Evolutionary conservation across 306 rosid species (phyloP).

Genomic region (Pterocarpus santalinus): DNA sequence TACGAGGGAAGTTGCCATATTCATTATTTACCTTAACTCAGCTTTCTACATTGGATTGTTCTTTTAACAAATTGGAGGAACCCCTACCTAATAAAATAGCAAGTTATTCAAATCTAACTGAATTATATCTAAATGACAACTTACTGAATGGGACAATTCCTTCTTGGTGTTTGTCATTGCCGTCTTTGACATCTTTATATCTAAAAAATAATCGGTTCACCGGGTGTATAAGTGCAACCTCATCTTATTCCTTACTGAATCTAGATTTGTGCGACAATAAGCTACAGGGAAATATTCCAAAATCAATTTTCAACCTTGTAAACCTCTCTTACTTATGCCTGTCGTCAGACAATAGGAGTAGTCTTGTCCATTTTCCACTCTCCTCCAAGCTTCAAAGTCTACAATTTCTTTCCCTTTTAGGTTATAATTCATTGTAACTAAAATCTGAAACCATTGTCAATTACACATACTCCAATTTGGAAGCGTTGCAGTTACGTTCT

Average conservation of each 20-base stretch:
- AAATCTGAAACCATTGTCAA: not conserved
- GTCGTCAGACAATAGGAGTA: slow-evolving; percentile 1
- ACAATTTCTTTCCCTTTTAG: rapidly evolving
- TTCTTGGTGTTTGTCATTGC: not conserved
- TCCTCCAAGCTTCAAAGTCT: slow-evolving; percentile 10
- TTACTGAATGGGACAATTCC: slow-evolving; percentile 21
- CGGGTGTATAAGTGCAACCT: not conserved
- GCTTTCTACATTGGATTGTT: slow-evolving; percentile 4
- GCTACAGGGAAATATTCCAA: not conserved
- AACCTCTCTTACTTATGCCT: not conserved
- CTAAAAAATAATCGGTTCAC: not conserved
- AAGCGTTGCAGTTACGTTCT: not conserved
- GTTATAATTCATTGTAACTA: not conserved
- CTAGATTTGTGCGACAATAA: not conserved
- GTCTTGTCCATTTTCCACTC: not conserved
- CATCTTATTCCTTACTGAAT: not conserved
- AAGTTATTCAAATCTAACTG: not conserved
- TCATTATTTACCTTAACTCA: not conserved
- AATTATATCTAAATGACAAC: not conserved
- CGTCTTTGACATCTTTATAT: not conserved
- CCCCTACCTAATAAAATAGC: not conserved
- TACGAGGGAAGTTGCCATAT: too few relatives aligned
- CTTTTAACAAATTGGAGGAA: not conserved
- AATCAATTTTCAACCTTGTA: slow-evolving; percentile 6
- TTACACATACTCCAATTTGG: not conserved